phyloP scores from a whole-genome alignment of 805 yeast genomes.

The Barnettozyma vustinii region DNA sequence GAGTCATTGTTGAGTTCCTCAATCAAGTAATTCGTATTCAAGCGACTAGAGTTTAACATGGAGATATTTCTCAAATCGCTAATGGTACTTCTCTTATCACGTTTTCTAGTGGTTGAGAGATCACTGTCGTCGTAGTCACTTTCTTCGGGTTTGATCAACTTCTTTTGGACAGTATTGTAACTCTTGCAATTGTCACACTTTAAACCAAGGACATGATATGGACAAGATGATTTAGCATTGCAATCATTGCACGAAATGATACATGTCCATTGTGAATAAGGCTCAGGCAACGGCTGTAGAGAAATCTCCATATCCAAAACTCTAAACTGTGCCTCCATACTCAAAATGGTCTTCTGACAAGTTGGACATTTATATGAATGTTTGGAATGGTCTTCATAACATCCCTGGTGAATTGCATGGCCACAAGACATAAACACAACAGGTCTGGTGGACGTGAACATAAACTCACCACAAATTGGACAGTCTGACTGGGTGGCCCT shows the following conservation, averaged over 20 bases:
- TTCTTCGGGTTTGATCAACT: conserved; percentile 63
- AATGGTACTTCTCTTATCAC: conserved; percentile 8
- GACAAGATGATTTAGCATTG: conserved; percentile 68
- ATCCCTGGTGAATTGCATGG: conserved; percentile 83
- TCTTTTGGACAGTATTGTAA: conserved; percentile 76
- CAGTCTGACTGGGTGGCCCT: conserved; percentile 88
- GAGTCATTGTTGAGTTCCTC: conserved; percentile 13
- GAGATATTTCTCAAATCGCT: conserved; percentile 21
- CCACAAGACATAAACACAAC: conserved; percentile 94
- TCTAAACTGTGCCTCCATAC: conserved; percentile 86
- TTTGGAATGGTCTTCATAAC: conserved; percentile 77
- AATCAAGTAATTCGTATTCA: conserved; percentile 24
- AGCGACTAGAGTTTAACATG: conserved; percentile 15
- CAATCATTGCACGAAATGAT: conserved; percentile 83
- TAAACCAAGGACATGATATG: conserved; percentile 80
- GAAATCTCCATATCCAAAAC: conserved; percentile 79
- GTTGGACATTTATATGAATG: conserved; percentile 89
- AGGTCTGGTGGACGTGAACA: conserved; percentile 75
- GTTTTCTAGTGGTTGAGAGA: conserved; percentile 17
- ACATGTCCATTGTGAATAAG: conserved; percentile 70
- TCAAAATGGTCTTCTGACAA: conserved; percentile 76
- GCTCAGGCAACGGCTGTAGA: conserved; percentile 74
- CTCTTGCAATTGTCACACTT: conserved; percentile 84
- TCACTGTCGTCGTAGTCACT: conserved; percentile 30
- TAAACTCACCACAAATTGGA: conserved; percentile 87